Conservation (phyloP, 1,284 basidiomycete genomes). For the Hortiboletus rubellus region DNA sequence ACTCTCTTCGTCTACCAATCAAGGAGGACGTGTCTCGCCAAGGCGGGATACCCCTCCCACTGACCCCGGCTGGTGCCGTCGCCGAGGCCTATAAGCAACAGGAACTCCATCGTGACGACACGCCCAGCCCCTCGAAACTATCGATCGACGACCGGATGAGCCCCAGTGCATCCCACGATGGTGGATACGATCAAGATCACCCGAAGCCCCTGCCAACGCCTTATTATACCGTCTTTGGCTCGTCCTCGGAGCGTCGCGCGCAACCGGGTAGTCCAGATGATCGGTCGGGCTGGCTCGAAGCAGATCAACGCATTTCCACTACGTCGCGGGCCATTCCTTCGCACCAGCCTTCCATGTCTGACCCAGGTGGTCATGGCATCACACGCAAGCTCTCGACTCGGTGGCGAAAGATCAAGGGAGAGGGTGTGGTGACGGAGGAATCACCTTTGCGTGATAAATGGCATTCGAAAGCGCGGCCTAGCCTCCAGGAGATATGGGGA, state of each 20-base stretch:
- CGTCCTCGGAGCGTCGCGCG: conserved; percentile 44
- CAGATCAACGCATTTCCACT: background rate
- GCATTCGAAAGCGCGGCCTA: conserved; percentile 32
- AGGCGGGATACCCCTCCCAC: conserved; percentile 6
- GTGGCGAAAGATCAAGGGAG: conserved; percentile 38
- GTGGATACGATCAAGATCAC: conserved; percentile 18
- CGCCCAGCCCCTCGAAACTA: conserved; percentile 1
- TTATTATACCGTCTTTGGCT: conserved; percentile 57
- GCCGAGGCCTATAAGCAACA: conserved; percentile 60
- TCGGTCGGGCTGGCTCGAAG: conserved; percentile 6
- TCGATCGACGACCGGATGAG: conserved; percentile 13
- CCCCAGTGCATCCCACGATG: conserved; percentile 6
- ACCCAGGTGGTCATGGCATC: conserved; percentile 16
- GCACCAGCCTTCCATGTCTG: conserved; percentile 16
- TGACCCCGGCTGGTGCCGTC: conserved; percentile 60
- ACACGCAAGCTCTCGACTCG: conserved; percentile 43
- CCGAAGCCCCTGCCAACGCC: conserved; percentile 34
- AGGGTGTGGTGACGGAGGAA: conserved; percentile 19
- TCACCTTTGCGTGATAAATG: conserved; percentile 3
- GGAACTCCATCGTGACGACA: conserved; percentile 33
- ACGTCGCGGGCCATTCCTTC: background rate
- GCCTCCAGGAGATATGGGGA: conserved; percentile 37
- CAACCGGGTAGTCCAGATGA: conserved; percentile 47
- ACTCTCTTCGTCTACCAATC: background rate
- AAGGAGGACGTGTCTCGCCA: background rate